phyloP scores from a whole-genome alignment of 2,329 filamentous ascomycete species.

The Talaromyces amestolkiae region DNA sequence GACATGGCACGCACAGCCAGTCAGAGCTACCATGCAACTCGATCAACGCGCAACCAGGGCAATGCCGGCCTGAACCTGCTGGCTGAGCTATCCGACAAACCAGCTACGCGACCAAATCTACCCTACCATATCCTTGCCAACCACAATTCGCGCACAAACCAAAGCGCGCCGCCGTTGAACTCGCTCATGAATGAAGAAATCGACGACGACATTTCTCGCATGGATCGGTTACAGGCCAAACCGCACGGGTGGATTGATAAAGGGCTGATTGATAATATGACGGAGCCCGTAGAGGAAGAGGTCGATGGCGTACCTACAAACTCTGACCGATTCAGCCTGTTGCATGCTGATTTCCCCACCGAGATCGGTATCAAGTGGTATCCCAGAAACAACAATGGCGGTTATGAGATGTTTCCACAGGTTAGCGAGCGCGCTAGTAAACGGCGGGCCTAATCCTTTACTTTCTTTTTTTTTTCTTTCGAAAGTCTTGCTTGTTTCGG shows the following conservation, averaged over 20 bases:
- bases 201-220: slow-evolving; percentile 45
- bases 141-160: slow-evolving; percentile 45
- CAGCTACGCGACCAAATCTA: slow-evolving; percentile 45
- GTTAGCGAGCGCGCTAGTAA: slow-evolving; percentile 17
- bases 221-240: slow-evolving; percentile 40
- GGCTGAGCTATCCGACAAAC: slow-evolving; percentile 54
- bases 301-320: slow-evolving; percentile 33
- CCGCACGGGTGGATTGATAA: slow-evolving; percentile 43
- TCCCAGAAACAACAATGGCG: slow-evolving; percentile 26
- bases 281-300: slow-evolving; percentile 33
- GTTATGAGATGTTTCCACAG: slow-evolving; percentile 28
- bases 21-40: slow-evolving; percentile 57
- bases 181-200: slow-evolving; percentile 48
- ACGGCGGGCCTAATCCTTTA: slow-evolving; percentile 4
- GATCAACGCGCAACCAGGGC: slow-evolving; percentile 51
- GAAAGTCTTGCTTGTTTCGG: neutral
- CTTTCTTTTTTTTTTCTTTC: neutral
- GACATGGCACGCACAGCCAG: slow-evolving; percentile 63
- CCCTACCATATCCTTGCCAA: slow-evolving; percentile 49
- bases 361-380: slow-evolving; percentile 45
- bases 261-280: slow-evolving; percentile 40
- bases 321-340: slow-evolving; percentile 36
- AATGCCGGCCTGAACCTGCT: slow-evolving; percentile 55
- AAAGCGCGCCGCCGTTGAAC: slow-evolving; percentile 43
- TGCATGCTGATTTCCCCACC: slow-evolving; percentile 46